Conservation (phyloP, 2,329 filamentous ascomycete genomes). For the Phialophora expanda region DNA sequence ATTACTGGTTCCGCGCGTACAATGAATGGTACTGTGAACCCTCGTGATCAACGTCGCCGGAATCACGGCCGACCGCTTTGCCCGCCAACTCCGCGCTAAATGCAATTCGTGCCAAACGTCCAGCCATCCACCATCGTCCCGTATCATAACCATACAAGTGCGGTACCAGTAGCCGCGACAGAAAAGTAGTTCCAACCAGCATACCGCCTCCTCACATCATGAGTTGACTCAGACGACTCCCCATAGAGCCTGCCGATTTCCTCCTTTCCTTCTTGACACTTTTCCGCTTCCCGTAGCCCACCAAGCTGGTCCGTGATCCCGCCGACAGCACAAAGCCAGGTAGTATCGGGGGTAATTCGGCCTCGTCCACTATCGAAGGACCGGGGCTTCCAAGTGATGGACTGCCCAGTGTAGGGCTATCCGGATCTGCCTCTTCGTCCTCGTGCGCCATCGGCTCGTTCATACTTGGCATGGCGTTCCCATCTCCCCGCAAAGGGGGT, state of each 20-base stretch:
- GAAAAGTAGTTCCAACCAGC: conserved; percentile 5
- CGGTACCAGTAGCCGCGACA: conserved; percentile 34
- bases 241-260: conserved; percentile 23
- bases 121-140: neutral
- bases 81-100: conserved; percentile 32
- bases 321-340: conserved; percentile 52
- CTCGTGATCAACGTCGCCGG: neutral
- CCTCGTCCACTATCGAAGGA: conserved; percentile 38
- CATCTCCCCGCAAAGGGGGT: conserved; percentile 30
- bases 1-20: neutral
- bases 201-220: conserved; percentile 20
- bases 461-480: conserved; percentile 39
- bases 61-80: neutral
- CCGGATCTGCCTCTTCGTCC: conserved; percentile 25
- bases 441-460: conserved; percentile 35
- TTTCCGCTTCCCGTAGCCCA: conserved; percentile 41
- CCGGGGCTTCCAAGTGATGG: conserved; percentile 37
- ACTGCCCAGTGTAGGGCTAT: conserved; percentile 30
- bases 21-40: conserved; percentile 12
- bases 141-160: conserved; percentile 11
- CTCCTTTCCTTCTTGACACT: conserved; percentile 31
- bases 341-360: conserved; percentile 40
- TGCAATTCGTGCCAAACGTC: conserved; percentile 9
- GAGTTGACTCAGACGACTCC: conserved; percentile 26
- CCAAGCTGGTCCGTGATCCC: conserved; percentile 47